Base-by-base conservation (phyloP, 1,139 yeast genomes). In the Yamadazyma triangularis region DNA sequence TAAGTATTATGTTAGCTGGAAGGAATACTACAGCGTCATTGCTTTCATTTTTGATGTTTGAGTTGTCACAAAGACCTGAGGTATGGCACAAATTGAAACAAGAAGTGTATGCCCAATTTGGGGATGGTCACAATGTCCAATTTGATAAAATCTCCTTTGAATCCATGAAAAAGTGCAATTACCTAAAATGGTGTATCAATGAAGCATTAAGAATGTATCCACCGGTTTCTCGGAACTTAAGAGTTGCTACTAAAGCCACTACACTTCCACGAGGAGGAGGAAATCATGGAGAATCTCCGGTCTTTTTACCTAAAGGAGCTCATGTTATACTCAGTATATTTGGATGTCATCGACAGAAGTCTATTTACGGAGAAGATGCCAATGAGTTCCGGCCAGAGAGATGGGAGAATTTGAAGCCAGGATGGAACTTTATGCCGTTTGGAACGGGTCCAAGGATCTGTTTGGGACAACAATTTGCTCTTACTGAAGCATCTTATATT, bases 191-290 rank as follows among this genome's bases (percentile, higher is more conserved):
- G 30, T 64, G 68, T 23, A 43, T 75, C 27, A 73, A 70, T 45
- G 81, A 74, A 50, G 53, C 62, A 6, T 61, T 74, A 35, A 58
- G 81, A 39, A 41, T 73, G 43, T 73, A 71, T 41, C 81, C 81
- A 3, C 58, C 72, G 7, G 79, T 75, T 4, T 79, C 80, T 4
- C 53, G 54, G 38, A 74, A 74, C 46, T 59, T 59, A 40, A 57
- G 81, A 33, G 47, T 52, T 24, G 72, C 79, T 12, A 41, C 32
- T 11, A 55, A 50, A 34, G 56, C 66, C 40, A 71, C 77, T 3
- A 60, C 69, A 4, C 53, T 74, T 27, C 79, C 79, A n/a, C 56
- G 53, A 18, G 79, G 79, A 14, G 79, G 79, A 13, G 80, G 79
- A 3, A 51, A 57, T 1, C 62, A 70, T 36, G 71, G 64, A 11